Percentiles rank a stretch among this genome's conserved stretches.
Evolutionary conservation across 106 monocot species (phyloP).

Genomic region (Dioscorea dumetorum): DNA sequence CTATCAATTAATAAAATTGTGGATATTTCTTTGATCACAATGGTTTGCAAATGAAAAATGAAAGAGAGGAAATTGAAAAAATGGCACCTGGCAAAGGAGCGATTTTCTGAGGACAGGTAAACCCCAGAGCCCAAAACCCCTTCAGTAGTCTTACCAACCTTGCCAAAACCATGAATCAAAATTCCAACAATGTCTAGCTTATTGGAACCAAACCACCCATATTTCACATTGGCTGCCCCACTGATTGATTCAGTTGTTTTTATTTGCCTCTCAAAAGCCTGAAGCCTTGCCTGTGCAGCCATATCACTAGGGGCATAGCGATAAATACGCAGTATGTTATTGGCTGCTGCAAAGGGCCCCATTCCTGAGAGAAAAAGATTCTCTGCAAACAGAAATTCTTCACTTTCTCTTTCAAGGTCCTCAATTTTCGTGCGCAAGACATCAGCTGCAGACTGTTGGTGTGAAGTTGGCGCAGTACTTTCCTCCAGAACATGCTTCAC

Average conservation of each 20-base stretch:
- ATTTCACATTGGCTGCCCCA: conserved; percentile 21
- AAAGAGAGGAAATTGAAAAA: background rate
- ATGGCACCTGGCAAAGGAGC: conserved; percentile 43
- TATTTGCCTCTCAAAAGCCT: conserved; percentile 29
- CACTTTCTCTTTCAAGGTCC: conserved; percentile 19
- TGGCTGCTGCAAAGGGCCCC: conserved; percentile 27
- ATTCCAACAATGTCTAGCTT: conserved; percentile 21
- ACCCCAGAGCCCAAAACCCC: conserved; percentile 23
- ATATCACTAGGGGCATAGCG: conserved; percentile 17
- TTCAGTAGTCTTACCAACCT: conserved; percentile 9
- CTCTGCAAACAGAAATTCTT: conserved; percentile 21
- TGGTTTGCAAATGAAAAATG: background rate
- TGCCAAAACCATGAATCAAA: conserved; percentile 37
- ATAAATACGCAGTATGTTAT: conserved; percentile 23
- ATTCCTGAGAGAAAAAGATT: conserved; percentile 38
- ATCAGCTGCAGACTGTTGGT: background rate
- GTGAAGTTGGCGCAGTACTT: background rate
- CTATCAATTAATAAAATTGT: too few relatives aligned
- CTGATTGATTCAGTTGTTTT: background rate
- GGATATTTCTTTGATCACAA: too few relatives aligned
- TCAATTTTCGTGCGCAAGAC: conserved; percentile 17
- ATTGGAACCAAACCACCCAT: conserved; percentile 43
- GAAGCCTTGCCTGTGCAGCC: conserved; percentile 1
- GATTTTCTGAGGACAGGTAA: conserved; percentile 28
- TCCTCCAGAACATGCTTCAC: conserved; percentile 15